Base-by-base conservation (phyloP, 768 basidiomycete genomes). In the Leccinum sublutescens region DNA sequence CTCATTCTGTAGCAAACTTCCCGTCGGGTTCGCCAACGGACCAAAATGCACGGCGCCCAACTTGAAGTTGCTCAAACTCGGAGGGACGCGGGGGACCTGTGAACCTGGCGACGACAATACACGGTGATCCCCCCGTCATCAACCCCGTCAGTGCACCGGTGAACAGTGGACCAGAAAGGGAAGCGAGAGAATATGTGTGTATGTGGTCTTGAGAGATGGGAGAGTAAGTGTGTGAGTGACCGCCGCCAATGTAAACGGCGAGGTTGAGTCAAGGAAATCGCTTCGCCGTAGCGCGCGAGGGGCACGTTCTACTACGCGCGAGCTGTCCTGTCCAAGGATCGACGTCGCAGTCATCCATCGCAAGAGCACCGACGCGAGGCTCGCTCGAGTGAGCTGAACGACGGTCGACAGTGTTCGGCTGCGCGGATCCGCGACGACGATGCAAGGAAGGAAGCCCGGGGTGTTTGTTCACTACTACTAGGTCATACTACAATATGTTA, bases 261-360 rank as follows among this genome's bases (percentile, higher is more conserved):
- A 25, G n/a, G 51, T 15, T n/a, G 14, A 17, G 38, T 33, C 27
- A 4, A 43, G 2, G 12, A 0, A 1, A 23, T 31, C 31, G 36
- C 34, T 29, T 40, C 43, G 62, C 45, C 59, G 19, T 50, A 62
- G 54, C 36, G 52, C 50, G 29, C 68, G 55, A 55, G 60, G 40
- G 54, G 51, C 48, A 45, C 57, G 19, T 45, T 45, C 19, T 45
- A 45, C 43, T 23, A 23, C 23, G 19, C 43, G 19, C 19, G 43
- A 64, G 68, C 68, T 4, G 52, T 54, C 66, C 60, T 64, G 64
- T 71, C 65, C 63, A 49, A 74, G 77, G 75, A 82, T 79, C 83
- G 75, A 76, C 79, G 78, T 80, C 82, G 85, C 83, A 87, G 85
- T 87, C 85, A 86, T 87, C 85, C 85, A 86, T 86, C 85, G 85